A percentile compares a stretch with the other conserved stretches of the same genome.
Conservation (phyloP, 164 flowering plant genomes). For the Taxillus chinensis region DNA sequence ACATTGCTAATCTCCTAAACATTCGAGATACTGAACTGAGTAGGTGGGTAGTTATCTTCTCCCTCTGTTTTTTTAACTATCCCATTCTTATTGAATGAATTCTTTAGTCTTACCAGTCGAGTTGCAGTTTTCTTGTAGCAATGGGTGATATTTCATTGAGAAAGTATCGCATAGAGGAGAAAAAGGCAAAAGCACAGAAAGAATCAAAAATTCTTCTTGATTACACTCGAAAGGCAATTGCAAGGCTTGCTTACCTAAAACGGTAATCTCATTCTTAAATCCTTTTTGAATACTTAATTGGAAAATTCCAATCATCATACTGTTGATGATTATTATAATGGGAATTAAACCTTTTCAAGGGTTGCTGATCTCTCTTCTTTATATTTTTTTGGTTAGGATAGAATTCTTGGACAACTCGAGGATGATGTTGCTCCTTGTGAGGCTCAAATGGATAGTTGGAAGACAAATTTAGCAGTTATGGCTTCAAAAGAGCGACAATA, state of each 20-base stretch:
- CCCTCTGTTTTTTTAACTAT: neutral
- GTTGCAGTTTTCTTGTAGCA: constrained; percentile 71
- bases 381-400: constrained; percentile 15
- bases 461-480: constrained; percentile 72
- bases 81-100: neutral
- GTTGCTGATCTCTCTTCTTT: constrained; percentile 1
- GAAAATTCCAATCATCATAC: neutral
- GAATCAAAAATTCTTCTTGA: constrained; percentile 86
- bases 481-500: constrained; percentile 88
- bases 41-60: constrained; percentile 41
- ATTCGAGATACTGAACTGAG: constrained; percentile 91
- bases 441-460: constrained; percentile 73
- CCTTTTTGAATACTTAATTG: neutral
- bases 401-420: constrained; percentile 80
- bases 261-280: constrained; percentile 27
- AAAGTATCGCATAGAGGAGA: constrained; percentile 86
- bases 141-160: constrained; percentile 83
- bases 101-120: constrained; percentile 1
- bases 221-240: constrained; percentile 81
- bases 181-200: constrained; percentile 74
- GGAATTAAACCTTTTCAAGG: neutral
- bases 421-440: constrained; percentile 79
- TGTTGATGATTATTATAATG: neutral
- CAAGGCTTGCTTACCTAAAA: constrained; percentile 80
- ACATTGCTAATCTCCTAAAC: constrained; percentile 83